Evolutionary conservation across 2,329 filamentous ascomycete species (phyloP), one percentile per base, ranked within the genome.

Genomic region (Chaetomium globosum): DNA sequence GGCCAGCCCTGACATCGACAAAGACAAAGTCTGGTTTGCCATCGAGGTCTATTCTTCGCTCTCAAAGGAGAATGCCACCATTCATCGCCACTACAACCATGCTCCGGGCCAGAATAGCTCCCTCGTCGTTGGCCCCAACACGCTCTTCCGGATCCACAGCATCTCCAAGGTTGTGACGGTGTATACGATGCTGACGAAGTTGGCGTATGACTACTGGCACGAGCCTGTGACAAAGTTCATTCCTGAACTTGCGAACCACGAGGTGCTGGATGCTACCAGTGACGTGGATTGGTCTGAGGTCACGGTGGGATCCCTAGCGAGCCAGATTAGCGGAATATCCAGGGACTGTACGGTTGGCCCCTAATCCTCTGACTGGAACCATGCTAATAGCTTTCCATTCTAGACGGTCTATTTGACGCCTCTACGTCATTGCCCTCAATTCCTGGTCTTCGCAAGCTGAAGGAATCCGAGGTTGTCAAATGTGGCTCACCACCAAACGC

Each of bases 161-260:
- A 71, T 82, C 5, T 79, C 79, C 12, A 82, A 83, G 70, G 69
- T 80, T 26, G 74, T 80, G 65, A 79, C 76, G 1, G 75, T 81
- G 6, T 80, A 78, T 61, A 74, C 74, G 4, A 77, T 78, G 57
- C 71, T 82, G 16, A 70, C 75, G 7, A 74, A 78, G 63, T 71
- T 73, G 9, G 76, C 78, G 1, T 75, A 79, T 61, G 65, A 70
- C 26, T 69, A 74, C 52, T 81, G 77, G 71, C 74, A 77, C 49
- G 72, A 76, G 7, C 75, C 78, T 12, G 74, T 81, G 57, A 79
- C 78, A 1, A 74, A 75, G 21, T 78, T 76, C 59, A 67, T 81
- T 5, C 78, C 79, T 0, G 79, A 81, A 69, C 74, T 81, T 48
- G 68, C 65, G 21, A 43, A 51, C 69, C 53, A 26, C 26, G 33